Conservation (phyloP, 345 rosid species). For the Citrus cavaleriei region DNA sequence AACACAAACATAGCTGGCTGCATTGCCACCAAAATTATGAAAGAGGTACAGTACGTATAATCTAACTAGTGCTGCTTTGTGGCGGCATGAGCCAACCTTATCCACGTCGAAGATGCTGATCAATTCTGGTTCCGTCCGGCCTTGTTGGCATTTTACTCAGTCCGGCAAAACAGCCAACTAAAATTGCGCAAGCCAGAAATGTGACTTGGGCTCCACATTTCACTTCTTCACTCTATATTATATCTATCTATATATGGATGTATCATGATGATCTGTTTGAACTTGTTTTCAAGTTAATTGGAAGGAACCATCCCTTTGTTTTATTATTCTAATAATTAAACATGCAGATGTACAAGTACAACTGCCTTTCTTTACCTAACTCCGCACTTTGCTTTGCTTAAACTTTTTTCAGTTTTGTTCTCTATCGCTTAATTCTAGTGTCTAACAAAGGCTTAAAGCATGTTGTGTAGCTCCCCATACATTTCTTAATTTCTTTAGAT, state of each 20-base stretch:
- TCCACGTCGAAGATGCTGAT: conserved; percentile 1
- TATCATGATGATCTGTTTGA: neutral
- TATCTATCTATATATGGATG: too few relatives aligned
- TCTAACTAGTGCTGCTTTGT: neutral
- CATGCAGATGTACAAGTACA: too few relatives aligned
- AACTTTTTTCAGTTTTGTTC: neutral
- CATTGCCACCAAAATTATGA: neutral
- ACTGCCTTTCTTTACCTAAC: neutral
- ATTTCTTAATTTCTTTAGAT: neutral
- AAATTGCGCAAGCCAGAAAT: neutral
- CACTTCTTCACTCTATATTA: neutral
- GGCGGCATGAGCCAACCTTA: neutral
- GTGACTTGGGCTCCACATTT: conserved; percentile 12
- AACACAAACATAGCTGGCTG: neutral
- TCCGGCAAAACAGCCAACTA: neutral
- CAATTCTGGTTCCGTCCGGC: neutral
- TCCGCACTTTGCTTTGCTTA: neutral
- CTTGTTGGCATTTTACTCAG: conserved; percentile 1
- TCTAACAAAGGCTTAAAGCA: neutral
- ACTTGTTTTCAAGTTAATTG: neutral
- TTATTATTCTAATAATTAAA: too few relatives aligned
- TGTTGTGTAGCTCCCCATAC: neutral
- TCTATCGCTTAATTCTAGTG: neutral
- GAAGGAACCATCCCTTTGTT: neutral
- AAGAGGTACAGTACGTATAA: too few relatives aligned